Base-by-base conservation (phyloP, 1,284 basidiomycete genomes). In the Ceratobasidium sp. region DNA sequence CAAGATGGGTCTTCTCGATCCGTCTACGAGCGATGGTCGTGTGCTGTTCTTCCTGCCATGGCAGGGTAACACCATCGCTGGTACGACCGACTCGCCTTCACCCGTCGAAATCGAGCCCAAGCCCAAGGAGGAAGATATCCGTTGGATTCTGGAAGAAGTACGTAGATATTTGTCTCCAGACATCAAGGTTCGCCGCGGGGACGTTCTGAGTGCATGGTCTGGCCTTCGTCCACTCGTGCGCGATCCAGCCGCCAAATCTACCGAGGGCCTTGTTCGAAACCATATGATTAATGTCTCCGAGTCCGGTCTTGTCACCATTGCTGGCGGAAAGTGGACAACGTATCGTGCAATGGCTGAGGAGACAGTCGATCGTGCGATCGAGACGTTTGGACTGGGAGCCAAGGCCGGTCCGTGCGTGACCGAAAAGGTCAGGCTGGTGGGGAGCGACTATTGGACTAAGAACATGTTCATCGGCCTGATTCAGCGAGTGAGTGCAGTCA, bases 11-110 rank as follows among this genome's bases (percentile, higher is more conserved):
- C 86, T 99, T 6, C 88, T 99, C 69, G 97, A 99, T 82, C 97
- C 97, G 0, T 86, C 93, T 10, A 98, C 97, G 8, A 96, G 93
- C 0, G 97, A 99, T 77, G 97, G 97, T 0, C 91, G 97, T 55
- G 96, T 99, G 74, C 97, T 98, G 79, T 99, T 98, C 87, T 98
- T 98, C 88, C 87, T 99, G 23, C 97, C 97, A 0, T 99, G 97
- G 97, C 92, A 98, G 83, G 97, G 97, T 26, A 94, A 93, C 82
- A 96, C 96, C 59, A 97, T 99, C 75, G 97, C 97, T 2, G 97
- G 96, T 30, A 98, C 97, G 5, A 99, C 97, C 23, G 97, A 99
- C 81, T 87, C 92, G 0, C 92, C 94, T 0, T 89, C 92, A 0
- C 81, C 82, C 2, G 92, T 98, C 72, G 86, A 88, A 69, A 86